Evolutionary conservation across 176 grass and related monocot genomes (phyloP), one percentile per base, ranked within the genome.

Genomic region (Urochloa ruziziensis): DNA sequence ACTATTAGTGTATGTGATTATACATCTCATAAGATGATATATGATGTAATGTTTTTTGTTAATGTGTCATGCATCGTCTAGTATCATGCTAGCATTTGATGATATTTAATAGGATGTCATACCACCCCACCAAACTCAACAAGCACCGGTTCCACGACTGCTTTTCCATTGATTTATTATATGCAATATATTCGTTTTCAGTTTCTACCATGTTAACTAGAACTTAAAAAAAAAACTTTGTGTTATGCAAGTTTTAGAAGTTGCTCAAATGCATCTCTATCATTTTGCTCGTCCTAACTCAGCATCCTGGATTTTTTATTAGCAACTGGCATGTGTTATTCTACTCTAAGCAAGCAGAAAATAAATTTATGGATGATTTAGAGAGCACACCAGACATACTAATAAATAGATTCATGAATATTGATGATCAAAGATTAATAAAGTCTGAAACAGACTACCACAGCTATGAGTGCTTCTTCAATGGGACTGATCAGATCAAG

Each of bases 361-460:
- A 28, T 35, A 17, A 67, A 81, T 34, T 64, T 48, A 43, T 82
- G 16, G 10, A 62, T 43, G 32, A 33, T 75, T 15, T 23, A 65
- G 36, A 28, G 76, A 52, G 62, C 40, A 24, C 0, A 70, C 25
- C 10, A 19, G 58, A 73, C 43, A 46, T 16, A 16, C 27, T 65
- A 78, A 52, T 25, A 75, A 18, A 12, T 19, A 42, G 40, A 14
- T 40, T 36, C 49, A n/a, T 56, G 72, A 73, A 33, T 33, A 34
- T 49, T 68, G 28, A 12, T 74, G 57, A 68, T 68, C n/a, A 75
- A 76, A 81, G n/a, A 49, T 71, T 58, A 43, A 43, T 36, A 44
- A 12, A 57, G 3, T 35, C n/a, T 24, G 10, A 19, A 59, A 30
- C 21, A 87, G 56, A 75, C 80, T 64, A 53, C 21, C 48, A 54